These are phyloP conservation scores for Cyberlindnera petersonii DNA, from an alignment of 805 yeast species.

Conservation along the genomic window DNA sequence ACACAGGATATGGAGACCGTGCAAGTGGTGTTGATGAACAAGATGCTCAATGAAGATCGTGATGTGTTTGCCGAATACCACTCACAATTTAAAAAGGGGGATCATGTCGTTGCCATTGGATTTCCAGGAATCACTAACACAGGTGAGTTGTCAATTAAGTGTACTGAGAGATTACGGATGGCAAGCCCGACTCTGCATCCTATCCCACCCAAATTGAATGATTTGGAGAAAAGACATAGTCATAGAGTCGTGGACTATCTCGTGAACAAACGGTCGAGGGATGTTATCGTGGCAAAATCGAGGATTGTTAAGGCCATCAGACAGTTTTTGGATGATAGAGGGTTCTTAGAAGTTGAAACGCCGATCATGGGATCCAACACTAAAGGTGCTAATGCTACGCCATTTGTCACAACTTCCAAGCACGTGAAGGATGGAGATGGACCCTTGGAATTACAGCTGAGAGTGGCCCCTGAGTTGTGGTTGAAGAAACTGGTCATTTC, in stretches of 20 bases:
- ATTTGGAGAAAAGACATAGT: conserved; percentile 52
- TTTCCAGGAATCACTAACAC: conserved; percentile 69
- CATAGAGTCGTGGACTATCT: conserved; percentile 74
- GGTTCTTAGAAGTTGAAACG: conserved; percentile 81
- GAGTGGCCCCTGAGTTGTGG: conserved; percentile 97
- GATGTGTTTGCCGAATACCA: conserved; percentile 39
- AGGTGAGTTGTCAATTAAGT: conserved; percentile 74
- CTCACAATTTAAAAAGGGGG: conserved; percentile 60
- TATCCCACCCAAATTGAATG: conserved; percentile 59
- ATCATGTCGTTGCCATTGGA: conserved; percentile 63
- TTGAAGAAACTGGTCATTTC: conserved; percentile 75
- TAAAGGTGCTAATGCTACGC: conserved; percentile 92
- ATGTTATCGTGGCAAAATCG: conserved; percentile 48
- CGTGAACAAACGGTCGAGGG: conserved; percentile 49
- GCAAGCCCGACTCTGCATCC: conserved; percentile 69
- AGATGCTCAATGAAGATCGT: conserved; percentile 38
- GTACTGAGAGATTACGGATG: conserved; percentile 44
- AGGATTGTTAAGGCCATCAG: conserved; percentile 54
- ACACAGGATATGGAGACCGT: conserved; percentile 53
- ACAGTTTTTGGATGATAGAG: conserved; percentile 46
- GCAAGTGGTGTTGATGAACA: conserved; percentile 60
- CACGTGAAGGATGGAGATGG: conserved; percentile 25
- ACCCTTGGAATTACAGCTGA: conserved; percentile 44
- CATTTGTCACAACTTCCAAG: conserved; percentile 57
- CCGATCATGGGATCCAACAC: conserved; percentile 73